These are phyloP conservation scores for Lolium multiflorum DNA, from an alignment of 176 grass and related monocot species.

Conservation along the genomic window DNA sequence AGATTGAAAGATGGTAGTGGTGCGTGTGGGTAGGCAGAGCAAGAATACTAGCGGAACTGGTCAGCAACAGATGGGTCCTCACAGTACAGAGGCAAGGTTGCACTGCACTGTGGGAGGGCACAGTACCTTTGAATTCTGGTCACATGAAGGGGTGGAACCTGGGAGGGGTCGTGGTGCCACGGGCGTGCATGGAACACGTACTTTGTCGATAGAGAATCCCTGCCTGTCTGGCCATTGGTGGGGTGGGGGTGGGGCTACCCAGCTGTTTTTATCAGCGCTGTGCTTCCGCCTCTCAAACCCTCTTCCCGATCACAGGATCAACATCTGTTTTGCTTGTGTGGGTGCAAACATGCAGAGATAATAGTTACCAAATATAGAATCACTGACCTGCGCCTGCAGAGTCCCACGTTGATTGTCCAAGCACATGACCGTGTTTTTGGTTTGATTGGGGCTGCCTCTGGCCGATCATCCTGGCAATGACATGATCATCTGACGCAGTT, in stretches of 20 bases:
- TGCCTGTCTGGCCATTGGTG: slow-evolving; percentile 43
- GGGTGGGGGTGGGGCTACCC: slow-evolving; percentile 43
- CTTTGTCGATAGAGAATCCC: slow-evolving; percentile 59
- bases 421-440: slow-evolving; percentile 20
- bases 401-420: slow-evolving; percentile 57
- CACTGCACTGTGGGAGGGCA: slow-evolving; percentile 51
- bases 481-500: slow-evolving; percentile 51
- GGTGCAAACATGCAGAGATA: slow-evolving; percentile 54
- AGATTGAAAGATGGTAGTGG: slow-evolving; percentile 31
- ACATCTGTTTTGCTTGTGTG: slow-evolving; percentile 46
- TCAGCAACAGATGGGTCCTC: slow-evolving; percentile 42
- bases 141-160: slow-evolving; percentile 41
- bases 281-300: slow-evolving; percentile 45
- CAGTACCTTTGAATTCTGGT: slow-evolving; percentile 75
- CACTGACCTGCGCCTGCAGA: slow-evolving; percentile 47
- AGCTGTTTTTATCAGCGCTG: slow-evolving; percentile 31
- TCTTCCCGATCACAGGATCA: slow-evolving; percentile 43
- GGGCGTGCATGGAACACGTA: slow-evolving; percentile 68
- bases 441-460: slow-evolving; percentile 28
- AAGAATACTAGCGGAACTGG: slow-evolving; percentile 12
- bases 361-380: slow-evolving; percentile 73
- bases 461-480: slow-evolving; percentile 41
- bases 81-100: slow-evolving; percentile 48
- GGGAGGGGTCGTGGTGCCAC: slow-evolving; percentile 49
- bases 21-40: slow-evolving; percentile 7